Evolutionary conservation across 75 land plant species (phyloP).

Genomic region (Cryptomeria japonica): DNA sequence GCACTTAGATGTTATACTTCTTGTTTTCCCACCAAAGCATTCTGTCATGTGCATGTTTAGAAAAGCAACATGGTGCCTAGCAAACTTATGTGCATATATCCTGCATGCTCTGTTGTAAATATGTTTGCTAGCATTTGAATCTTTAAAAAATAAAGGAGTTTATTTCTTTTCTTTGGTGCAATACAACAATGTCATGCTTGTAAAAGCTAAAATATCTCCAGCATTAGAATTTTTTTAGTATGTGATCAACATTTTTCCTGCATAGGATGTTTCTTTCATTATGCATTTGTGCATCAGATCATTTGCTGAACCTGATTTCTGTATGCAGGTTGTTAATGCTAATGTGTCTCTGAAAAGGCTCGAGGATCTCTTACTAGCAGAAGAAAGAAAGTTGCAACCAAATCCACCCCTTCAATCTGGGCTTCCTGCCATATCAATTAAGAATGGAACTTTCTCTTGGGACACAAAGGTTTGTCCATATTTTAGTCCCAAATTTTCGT

Average conservation of each 20-base stretch:
- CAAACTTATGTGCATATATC: background rate
- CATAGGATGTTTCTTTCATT: background rate
- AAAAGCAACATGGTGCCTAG: background rate
- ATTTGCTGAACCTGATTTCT: background rate
- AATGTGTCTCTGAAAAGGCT: conserved; percentile 92
- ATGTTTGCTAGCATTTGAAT: background rate
- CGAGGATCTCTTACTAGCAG: conserved; percentile 80
- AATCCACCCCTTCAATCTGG: conserved; percentile 80
- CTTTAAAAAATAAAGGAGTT: background rate
- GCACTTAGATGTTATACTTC: background rate
- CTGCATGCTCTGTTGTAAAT: background rate
- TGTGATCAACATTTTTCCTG: background rate
- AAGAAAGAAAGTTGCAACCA: conserved; percentile 67
- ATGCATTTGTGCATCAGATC: background rate
- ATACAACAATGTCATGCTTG: background rate
- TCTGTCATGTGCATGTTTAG: background rate
- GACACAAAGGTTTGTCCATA: conserved; percentile 64
- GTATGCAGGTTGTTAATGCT: conserved; percentile 77
- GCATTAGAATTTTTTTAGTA: background rate
- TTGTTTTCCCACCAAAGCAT: background rate
- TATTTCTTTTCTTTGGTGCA: background rate
- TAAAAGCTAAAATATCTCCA: background rate
- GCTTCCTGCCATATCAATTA: conserved; percentile 81
- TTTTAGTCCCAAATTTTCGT: background rate
- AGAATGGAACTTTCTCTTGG: conserved; percentile 91